Evolutionary conservation across 805 yeast species (phyloP).

Genomic region (Blastobotrys parvus): DNA sequence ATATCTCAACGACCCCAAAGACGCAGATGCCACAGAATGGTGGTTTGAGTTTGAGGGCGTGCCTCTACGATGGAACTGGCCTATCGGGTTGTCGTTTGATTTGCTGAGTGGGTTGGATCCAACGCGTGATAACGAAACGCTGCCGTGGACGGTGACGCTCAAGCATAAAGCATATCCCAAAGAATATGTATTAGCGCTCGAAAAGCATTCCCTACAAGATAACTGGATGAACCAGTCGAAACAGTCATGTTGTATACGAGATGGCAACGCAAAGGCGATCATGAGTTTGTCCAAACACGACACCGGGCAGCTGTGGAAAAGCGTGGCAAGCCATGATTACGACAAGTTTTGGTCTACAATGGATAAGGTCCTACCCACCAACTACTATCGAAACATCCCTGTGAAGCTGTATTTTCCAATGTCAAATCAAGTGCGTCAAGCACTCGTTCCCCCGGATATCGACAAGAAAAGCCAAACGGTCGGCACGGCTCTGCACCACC

Average conservation of each 20-base stretch:
- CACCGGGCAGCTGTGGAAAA: conserved; percentile 48
- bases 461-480: conserved; percentile 24
- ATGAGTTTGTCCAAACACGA: conserved; percentile 65
- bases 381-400: conserved; percentile 22
- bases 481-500: conserved; percentile 33
- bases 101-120: conserved; percentile 36
- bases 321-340: conserved; percentile 28
- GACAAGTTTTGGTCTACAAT: conserved; percentile 22
- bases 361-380: conserved; percentile 18
- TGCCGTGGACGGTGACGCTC: conserved; percentile 42
- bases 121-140: conserved; percentile 7
- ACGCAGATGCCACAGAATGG: conserved; percentile 26
- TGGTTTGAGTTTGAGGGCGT: conserved; percentile 64
- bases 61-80: conserved; percentile 65
- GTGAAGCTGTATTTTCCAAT: conserved; percentile 28
- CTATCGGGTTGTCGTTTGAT: conserved; percentile 64
- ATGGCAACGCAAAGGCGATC: conserved; percentile 73
- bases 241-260: conserved; percentile 67
- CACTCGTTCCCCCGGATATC: conserved; percentile 20
- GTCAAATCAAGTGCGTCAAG: conserved; percentile 31
- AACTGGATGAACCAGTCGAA: conserved; percentile 74
- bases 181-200: conserved; percentile 36
- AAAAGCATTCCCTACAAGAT: conserved; percentile 35
- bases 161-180: conserved; percentile 37
- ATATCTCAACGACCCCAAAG: conserved; percentile 20